Evolutionary conservation across 2,329 filamentous ascomycete species (phyloP), one percentile per base, ranked within the genome.

Genomic region (Diaporthe ilicicola): DNA sequence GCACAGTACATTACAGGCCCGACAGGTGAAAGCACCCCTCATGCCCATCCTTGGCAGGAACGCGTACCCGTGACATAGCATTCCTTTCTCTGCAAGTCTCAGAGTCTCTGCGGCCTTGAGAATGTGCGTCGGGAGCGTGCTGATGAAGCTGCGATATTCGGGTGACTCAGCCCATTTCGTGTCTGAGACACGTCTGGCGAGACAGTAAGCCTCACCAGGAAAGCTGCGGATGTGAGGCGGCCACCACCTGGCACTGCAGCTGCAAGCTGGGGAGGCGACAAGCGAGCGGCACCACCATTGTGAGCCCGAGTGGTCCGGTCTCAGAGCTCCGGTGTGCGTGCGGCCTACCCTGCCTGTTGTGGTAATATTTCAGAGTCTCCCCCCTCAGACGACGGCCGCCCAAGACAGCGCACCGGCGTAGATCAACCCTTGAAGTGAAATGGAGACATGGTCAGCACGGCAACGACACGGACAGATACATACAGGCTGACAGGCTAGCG

Each of bases 171-270:
- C 44, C 24, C 24, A 32, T 65, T 65, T 34, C 37, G 67, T 72
- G 70, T 72, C 70, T 72, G 46, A 72, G 70, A 70, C 70, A 72
- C 15, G 44, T 22, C 64, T 61, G 67, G 55, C 56, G 59, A 72
- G 67, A 64, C 59, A 54, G 59, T 34, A 61, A 72, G 70, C 50
- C 70, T 72, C 70, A 50, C 12, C 59, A 64, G 44, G 29, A 42
- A 42, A 70, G 59, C 67, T 65, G 67, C 51, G 61, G 51, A 66
- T 34, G 51, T 51, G 51, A 72, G 48, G 70, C 70, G 59, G 55
- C 56, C 29, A 27, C 56, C 56, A 62, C 56, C 56, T 62, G 56
- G 4, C 66, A 68, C 66, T 44, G 46, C 66, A 72, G 56, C 29
- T 66, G 67, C 53, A 46, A 32, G 34, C 17, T 22, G 32, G 46